These are phyloP conservation scores for Metarhizium robertsii DNA, from an alignment of 2,329 filamentous ascomycete genomes.

Conservation along the genomic window DNA sequence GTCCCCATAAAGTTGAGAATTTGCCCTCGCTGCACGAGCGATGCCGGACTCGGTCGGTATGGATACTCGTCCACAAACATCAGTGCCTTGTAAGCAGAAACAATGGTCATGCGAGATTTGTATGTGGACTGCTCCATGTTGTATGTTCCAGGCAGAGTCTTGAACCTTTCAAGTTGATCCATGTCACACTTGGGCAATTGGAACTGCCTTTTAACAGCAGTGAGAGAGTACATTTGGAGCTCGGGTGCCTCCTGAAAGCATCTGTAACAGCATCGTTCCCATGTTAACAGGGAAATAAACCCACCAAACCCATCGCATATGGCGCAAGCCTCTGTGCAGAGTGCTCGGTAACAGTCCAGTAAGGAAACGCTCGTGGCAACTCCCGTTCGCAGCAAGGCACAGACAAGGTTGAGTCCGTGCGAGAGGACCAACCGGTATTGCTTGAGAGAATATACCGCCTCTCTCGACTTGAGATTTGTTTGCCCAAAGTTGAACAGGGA, in stretches of 20 bases:
- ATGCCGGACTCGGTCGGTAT: constrained; percentile 4
- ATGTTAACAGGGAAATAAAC: constrained; percentile 17
- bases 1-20: constrained; percentile 14
- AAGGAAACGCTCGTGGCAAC: constrained; percentile 15
- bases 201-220: constrained; percentile 10
- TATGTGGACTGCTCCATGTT: too few relatives aligned
- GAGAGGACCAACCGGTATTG: constrained; percentile 15
- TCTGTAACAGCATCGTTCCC: constrained; percentile 18
- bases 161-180: too few relatives aligned
- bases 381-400: constrained; percentile 18
- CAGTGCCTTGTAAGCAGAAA: too few relatives aligned
- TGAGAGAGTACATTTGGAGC: constrained; percentile 13
- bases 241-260: constrained; percentile 16
- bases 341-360: constrained; percentile 11
- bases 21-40: constrained; percentile 8
- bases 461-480: constrained; percentile 13
- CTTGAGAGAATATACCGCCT: constrained; percentile 13
- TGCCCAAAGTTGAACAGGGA: constrained; percentile 23
- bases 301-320: constrained; percentile 16
- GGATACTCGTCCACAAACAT: not conserved
- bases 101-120: too few relatives aligned
- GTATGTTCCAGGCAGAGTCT: not conserved
- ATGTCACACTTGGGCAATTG: constrained; percentile 9
- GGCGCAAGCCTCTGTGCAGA: constrained; percentile 17
- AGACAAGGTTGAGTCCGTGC: constrained; percentile 19